Evolutionary conservation across 208 protist genomes (phyloP), one percentile per base, ranked within the genome.

Genomic region (Leishmania aethiopica): DNA sequence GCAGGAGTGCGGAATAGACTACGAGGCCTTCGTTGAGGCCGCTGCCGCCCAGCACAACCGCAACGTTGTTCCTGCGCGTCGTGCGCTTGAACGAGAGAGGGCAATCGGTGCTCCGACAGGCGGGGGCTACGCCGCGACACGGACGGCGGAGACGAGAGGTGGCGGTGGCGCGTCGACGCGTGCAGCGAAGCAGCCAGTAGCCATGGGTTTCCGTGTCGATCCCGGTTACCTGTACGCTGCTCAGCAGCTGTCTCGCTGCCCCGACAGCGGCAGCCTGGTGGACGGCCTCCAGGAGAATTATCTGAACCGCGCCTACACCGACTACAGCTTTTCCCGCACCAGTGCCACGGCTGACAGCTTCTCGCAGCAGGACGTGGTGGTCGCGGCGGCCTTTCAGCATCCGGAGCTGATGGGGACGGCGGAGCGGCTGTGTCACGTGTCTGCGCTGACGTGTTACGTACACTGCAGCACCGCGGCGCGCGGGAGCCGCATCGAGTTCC

Each of bases 221-320:
- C 90, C 94, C 0, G 88, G 88, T 3, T 96, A 93, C 77, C 77
- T 94, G 13, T 94, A 95, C 85, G 81, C 89, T 60, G 82, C 85
- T 28, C 90, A 88, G 42, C 64, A 82, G 77, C 85, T 96, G 0
- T 49, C 19, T 47, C 75, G 81, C 72, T 81, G 80, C 78, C 51
- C 83, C 5, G 79, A 88, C 81, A 82, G 71, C 64, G 81, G 77
- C 15, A 66, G 85, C 1, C 67, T 97, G 25, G 73, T 96, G n/a
- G 91, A 96, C 40, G 94, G 93, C 10, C 82, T 97, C 49, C 89
- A 92, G 72, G 93, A 96, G 75, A 90, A 91, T 82, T 97, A 96
- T 79, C 78, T 91, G n/a, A 72, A 85, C 47, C 88, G 85, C 0
- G 74, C 84, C 22, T 96, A 95, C 81, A 84, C 85, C 17, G 94